phyloP scores from a whole-genome alignment of 441 rosid genomes.

The Gossypium trilobum region DNA sequence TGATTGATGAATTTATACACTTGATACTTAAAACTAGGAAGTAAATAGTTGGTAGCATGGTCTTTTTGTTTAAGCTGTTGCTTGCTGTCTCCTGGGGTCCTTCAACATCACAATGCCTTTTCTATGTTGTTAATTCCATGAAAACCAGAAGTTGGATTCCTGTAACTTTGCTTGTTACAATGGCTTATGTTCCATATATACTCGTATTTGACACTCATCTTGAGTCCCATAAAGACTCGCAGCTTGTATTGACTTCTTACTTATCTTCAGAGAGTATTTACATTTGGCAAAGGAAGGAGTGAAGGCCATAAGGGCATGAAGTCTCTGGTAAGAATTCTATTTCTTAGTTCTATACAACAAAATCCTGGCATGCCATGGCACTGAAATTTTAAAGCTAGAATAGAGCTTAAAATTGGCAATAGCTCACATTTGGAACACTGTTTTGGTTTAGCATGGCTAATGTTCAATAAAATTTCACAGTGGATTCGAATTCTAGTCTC shows the following conservation, averaged over 20 bases:
- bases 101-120: neutral
- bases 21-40: too few species aligned
- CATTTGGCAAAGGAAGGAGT: slow-evolving; percentile 83
- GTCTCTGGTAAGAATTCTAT: slow-evolving; percentile 50
- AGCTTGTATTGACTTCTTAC: neutral
- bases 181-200: too few species aligned
- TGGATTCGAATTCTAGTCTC: neutral
- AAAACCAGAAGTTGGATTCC: neutral
- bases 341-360: neutral
- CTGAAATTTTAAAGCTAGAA: neutral
- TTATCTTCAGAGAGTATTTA: slow-evolving; percentile 54
- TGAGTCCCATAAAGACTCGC: neutral
- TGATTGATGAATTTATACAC: too few species aligned
- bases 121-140: neutral
- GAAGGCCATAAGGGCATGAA: slow-evolving; percentile 97
- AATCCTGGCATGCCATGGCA: neutral
- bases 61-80: too few species aligned
- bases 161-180: neutral
- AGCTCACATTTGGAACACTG: neutral
- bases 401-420: neutral
- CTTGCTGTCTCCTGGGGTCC: neutral
- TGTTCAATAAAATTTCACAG: neutral
- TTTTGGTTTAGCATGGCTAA: neutral
- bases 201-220: too few species aligned
- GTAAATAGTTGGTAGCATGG: too few species aligned